Evolutionary conservation across 78 protist species (phyloP).

Genomic region (Cavenderia fasciculata): DNA sequence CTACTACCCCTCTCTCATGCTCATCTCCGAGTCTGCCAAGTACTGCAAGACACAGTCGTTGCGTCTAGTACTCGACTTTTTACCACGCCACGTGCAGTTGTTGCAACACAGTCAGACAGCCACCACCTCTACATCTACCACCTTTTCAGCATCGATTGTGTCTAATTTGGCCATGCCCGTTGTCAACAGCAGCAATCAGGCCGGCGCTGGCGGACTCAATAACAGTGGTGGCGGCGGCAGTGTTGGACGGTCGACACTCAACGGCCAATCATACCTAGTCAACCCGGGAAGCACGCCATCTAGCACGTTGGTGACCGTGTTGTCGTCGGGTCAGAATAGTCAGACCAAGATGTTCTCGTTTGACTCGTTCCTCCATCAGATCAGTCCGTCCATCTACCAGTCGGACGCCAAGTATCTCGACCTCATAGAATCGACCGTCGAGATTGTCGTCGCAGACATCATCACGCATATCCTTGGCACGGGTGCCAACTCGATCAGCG

Average conservation of each 20-base stretch:
- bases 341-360: constrained; percentile 49
- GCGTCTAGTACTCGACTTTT: constrained; percentile 23
- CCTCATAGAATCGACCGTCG: constrained; percentile 46
- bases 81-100: constrained; percentile 59
- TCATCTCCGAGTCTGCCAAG: constrained; percentile 50
- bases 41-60: constrained; percentile 38
- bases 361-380: constrained; percentile 22
- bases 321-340: not conserved
- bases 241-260: constrained; percentile 7
- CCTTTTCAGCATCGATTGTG: not conserved
- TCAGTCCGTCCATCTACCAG: constrained; percentile 4
- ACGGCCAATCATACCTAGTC: not conserved
- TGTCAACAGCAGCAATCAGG: too few species aligned
- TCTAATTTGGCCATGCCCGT: too few species aligned
- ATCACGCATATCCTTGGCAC: constrained; percentile 59
- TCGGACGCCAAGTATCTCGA: constrained; percentile 32
- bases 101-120: too few species aligned
- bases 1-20: constrained; percentile 61
- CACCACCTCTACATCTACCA: too few species aligned
- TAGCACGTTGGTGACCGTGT: constrained; percentile 1
- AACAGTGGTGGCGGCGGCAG: constrained; percentile 33
- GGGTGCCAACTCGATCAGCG: not conserved
- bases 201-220: too few species aligned
- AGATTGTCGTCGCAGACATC: constrained; percentile 68
- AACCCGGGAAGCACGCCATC: not conserved